Conservation (phyloP, 1,284 basidiomycete species). For the Trichosporon ovoides region DNA sequence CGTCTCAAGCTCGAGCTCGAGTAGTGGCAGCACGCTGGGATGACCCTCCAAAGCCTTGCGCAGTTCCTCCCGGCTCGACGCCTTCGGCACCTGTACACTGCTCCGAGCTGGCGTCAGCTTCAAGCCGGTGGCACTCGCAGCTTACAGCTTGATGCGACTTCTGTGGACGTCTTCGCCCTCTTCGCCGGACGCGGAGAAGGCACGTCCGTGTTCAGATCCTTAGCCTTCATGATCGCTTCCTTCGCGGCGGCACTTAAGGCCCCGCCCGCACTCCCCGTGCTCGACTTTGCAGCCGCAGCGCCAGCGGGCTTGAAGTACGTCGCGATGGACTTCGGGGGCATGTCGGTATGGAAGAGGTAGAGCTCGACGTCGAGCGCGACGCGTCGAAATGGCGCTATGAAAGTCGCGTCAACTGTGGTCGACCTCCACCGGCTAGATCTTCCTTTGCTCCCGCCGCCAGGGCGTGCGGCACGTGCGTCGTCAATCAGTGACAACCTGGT, state of each 20-base stretch:
- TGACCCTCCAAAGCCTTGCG: conserved; percentile 23
- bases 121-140: background rate
- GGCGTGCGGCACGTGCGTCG: background rate
- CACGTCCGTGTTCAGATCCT: conserved; percentile 4
- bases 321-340: conserved; percentile 19
- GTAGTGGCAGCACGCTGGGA: conserved; percentile 25
- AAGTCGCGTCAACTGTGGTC: conserved; percentile 3
- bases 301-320: conserved; percentile 19
- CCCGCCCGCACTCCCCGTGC: background rate
- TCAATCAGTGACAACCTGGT: background rate
- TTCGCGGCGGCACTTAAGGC: conserved; percentile 25
- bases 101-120: background rate
- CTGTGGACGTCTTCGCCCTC: conserved; percentile 7
- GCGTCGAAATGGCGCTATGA: background rate
- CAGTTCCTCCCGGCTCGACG: conserved; percentile 29
- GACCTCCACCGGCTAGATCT: background rate
- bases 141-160: background rate
- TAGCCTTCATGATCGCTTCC: conserved; percentile 24
- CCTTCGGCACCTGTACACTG: conserved; percentile 10
- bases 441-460: background rate
- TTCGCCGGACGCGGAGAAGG: background rate
- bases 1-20: conserved; percentile 45
- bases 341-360: background rate
- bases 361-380: background rate
- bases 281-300: background rate